Conservation (phyloP, 192 early-diverging fungal species). For the Geranomyces variabilis region DNA sequence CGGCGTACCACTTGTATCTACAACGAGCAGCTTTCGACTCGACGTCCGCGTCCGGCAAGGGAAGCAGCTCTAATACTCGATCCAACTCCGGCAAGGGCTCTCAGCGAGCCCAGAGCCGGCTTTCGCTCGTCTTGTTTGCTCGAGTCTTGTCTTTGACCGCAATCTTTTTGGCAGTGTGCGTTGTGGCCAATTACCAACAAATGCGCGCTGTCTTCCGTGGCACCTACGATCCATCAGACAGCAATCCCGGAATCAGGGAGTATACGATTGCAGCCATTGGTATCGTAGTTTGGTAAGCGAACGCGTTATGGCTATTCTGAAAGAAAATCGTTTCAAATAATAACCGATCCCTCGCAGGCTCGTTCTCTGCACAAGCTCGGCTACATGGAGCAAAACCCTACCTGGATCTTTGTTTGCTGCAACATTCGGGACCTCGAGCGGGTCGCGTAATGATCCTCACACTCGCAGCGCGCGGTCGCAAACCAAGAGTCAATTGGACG, state of each 20-base stretch:
- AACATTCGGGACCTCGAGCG: background rate
- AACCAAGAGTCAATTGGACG: background rate
- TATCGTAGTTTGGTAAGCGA: constrained; percentile 14
- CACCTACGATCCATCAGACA: constrained; percentile 1
- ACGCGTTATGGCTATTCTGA: too few relatives aligned
- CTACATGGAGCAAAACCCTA: constrained; percentile 22
- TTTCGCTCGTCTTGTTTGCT: constrained; percentile 13
- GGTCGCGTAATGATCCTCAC: background rate
- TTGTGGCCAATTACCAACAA: constrained; percentile 29
- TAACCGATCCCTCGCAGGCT: background rate
- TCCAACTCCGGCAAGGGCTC: background rate
- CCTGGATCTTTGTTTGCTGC: background rate
- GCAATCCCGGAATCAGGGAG: constrained; percentile 3
- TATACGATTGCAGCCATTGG: constrained; percentile 10
- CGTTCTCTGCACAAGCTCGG: constrained; percentile 22
- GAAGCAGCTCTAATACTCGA: background rate
- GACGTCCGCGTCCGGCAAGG: background rate
- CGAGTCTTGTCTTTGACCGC: constrained; percentile 16
- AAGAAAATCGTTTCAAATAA: too few relatives aligned
- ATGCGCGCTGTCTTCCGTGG: constrained; percentile 3
- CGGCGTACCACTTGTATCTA: constrained; percentile 13
- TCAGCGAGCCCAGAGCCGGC: constrained; percentile 3
- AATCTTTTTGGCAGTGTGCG: background rate
- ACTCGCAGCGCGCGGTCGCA: background rate
- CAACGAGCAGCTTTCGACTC: constrained; percentile 23